These are phyloP conservation scores for Moesziomyces sp. DNA, from an alignment of 1,284 basidiomycete genomes.

Conservation along the genomic window DNA sequence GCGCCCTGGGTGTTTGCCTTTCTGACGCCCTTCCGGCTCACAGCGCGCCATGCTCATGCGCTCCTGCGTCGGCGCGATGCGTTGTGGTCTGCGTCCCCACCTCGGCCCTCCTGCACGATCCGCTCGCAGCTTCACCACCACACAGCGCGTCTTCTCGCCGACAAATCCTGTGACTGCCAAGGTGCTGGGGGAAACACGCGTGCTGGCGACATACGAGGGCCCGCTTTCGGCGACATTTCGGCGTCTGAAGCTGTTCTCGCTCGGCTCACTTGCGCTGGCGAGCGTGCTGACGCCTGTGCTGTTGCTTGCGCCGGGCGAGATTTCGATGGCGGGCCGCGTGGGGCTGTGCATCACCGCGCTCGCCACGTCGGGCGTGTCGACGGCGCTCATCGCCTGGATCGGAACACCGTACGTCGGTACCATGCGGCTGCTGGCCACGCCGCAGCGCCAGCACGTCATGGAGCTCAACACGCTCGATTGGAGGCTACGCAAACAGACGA, in stretches of 20 bases:
- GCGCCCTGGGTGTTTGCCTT: slow-evolving; percentile 15
- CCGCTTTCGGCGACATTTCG: slow-evolving; percentile 79
- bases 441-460: slow-evolving; percentile 2
- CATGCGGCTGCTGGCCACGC: slow-evolving; percentile 62
- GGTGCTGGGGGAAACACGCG: background rate
- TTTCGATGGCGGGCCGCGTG: slow-evolving; percentile 78
- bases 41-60: too few relatives aligned
- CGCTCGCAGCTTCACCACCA: slow-evolving; percentile 8
- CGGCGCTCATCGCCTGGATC: slow-evolving; percentile 80
- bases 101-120: background rate
- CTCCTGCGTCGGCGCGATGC: too few relatives aligned
- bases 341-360: slow-evolving; percentile 78
- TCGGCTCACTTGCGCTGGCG: slow-evolving; percentile 81
- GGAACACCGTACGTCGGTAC: slow-evolving; percentile 72
- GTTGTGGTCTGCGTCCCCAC: background rate
- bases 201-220: slow-evolving; percentile 70
- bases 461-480: slow-evolving; percentile 76
- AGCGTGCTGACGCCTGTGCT: slow-evolving; percentile 79
- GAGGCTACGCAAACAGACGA: slow-evolving; percentile 73
- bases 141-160: background rate
- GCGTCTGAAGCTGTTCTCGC: slow-evolving; percentile 82
- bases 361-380: slow-evolving; percentile 78
- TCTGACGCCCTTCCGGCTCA: too few relatives aligned
- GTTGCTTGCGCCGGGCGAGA: slow-evolving; percentile 79
- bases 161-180: background rate